A percentile compares a stretch with the other conserved stretches of the same genome.
Conservation (phyloP, 441 rosid genomes). For the Metrosideros polymorpha region DNA sequence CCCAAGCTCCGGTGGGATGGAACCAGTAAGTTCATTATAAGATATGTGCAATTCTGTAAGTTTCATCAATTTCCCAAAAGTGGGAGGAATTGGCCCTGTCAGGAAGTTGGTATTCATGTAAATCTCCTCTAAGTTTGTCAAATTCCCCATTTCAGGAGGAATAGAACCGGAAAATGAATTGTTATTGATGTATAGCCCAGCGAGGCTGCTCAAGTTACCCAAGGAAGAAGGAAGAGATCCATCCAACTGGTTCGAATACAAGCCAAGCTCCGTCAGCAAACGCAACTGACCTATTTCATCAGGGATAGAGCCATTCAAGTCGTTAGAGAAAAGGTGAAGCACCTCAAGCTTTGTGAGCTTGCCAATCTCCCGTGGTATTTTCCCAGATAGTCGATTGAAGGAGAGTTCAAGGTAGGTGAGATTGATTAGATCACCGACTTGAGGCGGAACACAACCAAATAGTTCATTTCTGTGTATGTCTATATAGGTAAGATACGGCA, state of each 20-base stretch:
- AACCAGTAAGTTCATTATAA: conserved; percentile 11
- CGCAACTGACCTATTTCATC: conserved; percentile 13
- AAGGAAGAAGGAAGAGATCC: conserved; percentile 27
- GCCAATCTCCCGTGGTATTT: conserved; percentile 26
- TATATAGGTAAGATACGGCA: conserved; percentile 13
- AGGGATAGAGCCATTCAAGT: conserved; percentile 27
- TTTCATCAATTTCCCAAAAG: conserved; percentile 14
- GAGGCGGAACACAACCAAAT: conserved; percentile 16
- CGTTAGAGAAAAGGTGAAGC: conserved; percentile 14
- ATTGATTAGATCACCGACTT: conserved; percentile 15
- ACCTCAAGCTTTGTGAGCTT: conserved; percentile 5
- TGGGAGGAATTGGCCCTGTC: conserved; percentile 21
- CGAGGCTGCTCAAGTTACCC: conserved; percentile 17
- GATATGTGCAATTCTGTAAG: background rate
- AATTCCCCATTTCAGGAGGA: conserved; percentile 24
- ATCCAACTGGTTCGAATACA: conserved; percentile 5
- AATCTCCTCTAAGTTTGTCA: conserved; percentile 5
- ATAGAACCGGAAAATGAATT: conserved; percentile 23
- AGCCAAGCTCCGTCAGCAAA: conserved; percentile 10
- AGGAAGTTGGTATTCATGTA: conserved; percentile 6
- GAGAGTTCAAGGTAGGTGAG: conserved; percentile 19
- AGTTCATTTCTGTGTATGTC: conserved; percentile 16
- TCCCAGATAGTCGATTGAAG: conserved; percentile 12
- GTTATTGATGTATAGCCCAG: background rate
- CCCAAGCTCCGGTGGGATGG: conserved; percentile 21